These are phyloP conservation scores for Ceratobasidium sp. DNA, from an alignment of 1,284 basidiomycete genomes.

Conservation along the genomic window DNA sequence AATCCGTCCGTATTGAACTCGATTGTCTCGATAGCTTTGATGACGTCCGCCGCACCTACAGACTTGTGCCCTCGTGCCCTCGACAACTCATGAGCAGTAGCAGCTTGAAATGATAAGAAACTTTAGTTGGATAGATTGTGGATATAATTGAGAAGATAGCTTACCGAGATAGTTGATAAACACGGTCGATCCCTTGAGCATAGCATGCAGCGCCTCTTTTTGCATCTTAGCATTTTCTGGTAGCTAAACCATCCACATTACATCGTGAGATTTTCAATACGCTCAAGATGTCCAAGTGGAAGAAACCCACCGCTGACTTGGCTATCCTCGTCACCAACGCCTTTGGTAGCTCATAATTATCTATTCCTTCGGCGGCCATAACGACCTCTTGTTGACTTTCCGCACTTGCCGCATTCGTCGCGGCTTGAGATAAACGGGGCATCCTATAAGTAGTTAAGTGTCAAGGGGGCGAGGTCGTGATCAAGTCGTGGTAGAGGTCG, in stretches of 20 bases:
- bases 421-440: conserved; percentile 37
- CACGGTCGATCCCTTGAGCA: conserved; percentile 86
- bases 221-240: conserved; percentile 87
- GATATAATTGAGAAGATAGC: conserved; percentile 51
- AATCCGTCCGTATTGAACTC: conserved; percentile 76
- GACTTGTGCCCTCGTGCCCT: conserved; percentile 85
- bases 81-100: conserved; percentile 88
- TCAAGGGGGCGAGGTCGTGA: not conserved
- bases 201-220: conserved; percentile 83
- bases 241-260: conserved; percentile 60
- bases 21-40: conserved; percentile 83
- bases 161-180: conserved; percentile 90
- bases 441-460: not conserved
- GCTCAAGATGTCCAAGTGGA: not conserved
- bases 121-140: not conserved
- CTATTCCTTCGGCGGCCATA: conserved; percentile 73
- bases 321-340: conserved; percentile 83
- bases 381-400: conserved; percentile 78
- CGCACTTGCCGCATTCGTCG: conserved; percentile 53
- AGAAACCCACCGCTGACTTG: conserved; percentile 65
- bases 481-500: not conserved
- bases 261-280: not conserved
- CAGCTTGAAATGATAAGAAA: not conserved
- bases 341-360: conserved; percentile 87
- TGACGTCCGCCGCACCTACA: conserved; percentile 86